Evolutionary conservation across 2,329 filamentous ascomycete genomes (phyloP), one percentile per base, ranked within the genome.

Genomic region (Aspergillus eucalypticola): DNA sequence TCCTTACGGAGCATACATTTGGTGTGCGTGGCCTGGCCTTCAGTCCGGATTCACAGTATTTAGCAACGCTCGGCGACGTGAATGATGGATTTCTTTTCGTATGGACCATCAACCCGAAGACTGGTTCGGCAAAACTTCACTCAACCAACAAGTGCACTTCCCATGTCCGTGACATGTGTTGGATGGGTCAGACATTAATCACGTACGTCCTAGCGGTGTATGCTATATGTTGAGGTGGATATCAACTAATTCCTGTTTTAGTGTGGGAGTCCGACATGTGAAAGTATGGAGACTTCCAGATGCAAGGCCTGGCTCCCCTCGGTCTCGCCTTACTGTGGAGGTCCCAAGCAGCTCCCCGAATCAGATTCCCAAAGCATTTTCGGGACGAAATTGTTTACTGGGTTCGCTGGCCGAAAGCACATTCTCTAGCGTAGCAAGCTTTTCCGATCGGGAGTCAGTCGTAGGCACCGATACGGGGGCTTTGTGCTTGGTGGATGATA

Each of bases 11-110:
- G 71, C 95, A 99, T 76, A 89, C 87, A 0, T 96, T 91, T 75
- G 95, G 95, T 6, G 92, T 99, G 32, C 89, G 88, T 60, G 90
- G 90, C 38, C 86, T 99, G 35, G 90, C 92, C 2, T 99, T 96
- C 84, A 97, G 93, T 62, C 84, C 89, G 0, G 91, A 97, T 74
- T 91, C 90, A 11, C 89, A 85, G 65, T 96, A 90, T 75, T 83
- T 99, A 35, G 95, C 95, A 2, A 96, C 92, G 19, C 82, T 99
- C 11, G 95, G 95, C 27, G 86, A 90, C 17, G 85, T 90, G 58
- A 97, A 97, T 73, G 95, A 99, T 76, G 94, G 94, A 1, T 98
- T 96, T 72, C 82, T 99, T 19, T 96, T 94, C 73, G 84, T 98
- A 27, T 98, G 94, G 93, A 87, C 83, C 66, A 86, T 97, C 66